phyloP scores from a whole-genome alignment of 768 basidiomycete species.

The Boletus rubescentipes region DNA sequence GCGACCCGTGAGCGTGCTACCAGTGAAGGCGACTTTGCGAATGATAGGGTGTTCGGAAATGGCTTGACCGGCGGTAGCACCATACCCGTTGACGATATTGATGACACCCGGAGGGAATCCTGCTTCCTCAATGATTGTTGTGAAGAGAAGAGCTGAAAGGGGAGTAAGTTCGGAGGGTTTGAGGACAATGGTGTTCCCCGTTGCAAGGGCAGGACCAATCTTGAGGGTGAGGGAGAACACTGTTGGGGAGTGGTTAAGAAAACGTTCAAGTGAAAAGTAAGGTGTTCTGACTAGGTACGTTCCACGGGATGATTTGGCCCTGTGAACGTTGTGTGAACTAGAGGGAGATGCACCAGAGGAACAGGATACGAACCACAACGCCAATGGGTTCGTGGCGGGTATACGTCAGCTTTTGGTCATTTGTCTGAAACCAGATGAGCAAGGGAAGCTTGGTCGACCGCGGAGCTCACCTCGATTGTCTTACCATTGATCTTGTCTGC shows the following conservation, averaged over 20 bases:
- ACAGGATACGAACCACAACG: conserved; percentile 7
- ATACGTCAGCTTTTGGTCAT: not conserved
- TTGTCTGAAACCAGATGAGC: not conserved
- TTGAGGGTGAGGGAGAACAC: conserved; percentile 11
- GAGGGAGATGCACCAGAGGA: not conserved
- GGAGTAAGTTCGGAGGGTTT: conserved; percentile 14
- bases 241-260: not conserved
- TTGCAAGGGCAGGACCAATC: conserved; percentile 11
- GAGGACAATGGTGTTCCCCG: conserved; percentile 8
- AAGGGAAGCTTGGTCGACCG: not conserved
- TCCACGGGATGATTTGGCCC: conserved; percentile 11
- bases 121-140: conserved; percentile 3
- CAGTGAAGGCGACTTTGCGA: conserved; percentile 9
- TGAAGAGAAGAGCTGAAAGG: conserved; percentile 7
- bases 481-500: conserved; percentile 12
- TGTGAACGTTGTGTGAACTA: not conserved
- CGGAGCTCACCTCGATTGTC: not conserved
- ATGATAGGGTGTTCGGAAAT: conserved; percentile 9
- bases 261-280: not conserved
- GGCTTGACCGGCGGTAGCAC: conserved; percentile 8
- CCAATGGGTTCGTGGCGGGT: conserved; percentile 13
- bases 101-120: conserved; percentile 11
- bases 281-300: not conserved
- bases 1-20: conserved; percentile 10
- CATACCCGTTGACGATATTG: conserved; percentile 8